Conservation (phyloP, 2,329 filamentous ascomycete genomes). For the Colletotrichum sp. region DNA sequence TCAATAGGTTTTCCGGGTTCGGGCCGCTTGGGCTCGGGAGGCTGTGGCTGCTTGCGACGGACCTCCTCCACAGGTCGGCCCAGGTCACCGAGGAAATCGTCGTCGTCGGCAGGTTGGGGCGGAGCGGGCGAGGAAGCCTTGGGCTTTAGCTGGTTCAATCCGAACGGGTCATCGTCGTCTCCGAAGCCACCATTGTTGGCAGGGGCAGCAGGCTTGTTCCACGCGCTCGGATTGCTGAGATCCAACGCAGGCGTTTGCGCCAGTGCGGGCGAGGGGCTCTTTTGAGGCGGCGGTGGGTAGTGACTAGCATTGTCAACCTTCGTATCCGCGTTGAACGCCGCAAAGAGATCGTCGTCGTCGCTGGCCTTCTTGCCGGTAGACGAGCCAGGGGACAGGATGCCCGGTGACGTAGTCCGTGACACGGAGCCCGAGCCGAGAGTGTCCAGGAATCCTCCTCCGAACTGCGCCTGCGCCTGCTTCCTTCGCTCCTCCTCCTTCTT, state of each 20-base stretch:
- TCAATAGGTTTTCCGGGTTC: conserved; percentile 64
- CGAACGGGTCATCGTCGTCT: conserved; percentile 91
- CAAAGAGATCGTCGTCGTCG: conserved; percentile 69
- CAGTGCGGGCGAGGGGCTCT: conserved; percentile 47
- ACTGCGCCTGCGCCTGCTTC: conserved; percentile 76
- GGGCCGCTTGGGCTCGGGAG: conserved; percentile 40
- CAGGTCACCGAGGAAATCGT: conserved; percentile 70
- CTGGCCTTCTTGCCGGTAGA: conserved; percentile 34
- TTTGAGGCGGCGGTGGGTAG: conserved; percentile 60
- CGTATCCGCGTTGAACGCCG: conserved; percentile 70
- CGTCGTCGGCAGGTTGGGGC: conserved; percentile 44
- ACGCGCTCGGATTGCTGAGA: conserved; percentile 59
- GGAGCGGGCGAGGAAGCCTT: conserved; percentile 33
- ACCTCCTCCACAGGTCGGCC: conserved; percentile 70
- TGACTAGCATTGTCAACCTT: conserved; percentile 71
- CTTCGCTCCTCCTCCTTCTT: conserved; percentile 77
- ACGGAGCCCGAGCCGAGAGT: conserved; percentile 63
- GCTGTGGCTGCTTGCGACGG: conserved; percentile 48
- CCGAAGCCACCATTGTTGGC: conserved; percentile 42
- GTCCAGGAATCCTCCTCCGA: conserved; percentile 81
- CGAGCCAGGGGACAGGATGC: conserved; percentile 29
- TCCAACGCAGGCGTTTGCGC: conserved; percentile 49
- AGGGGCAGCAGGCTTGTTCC: conserved; percentile 42
- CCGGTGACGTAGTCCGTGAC: conserved; percentile 52
- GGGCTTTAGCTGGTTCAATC: conserved; percentile 68